Conservation (phyloP, 441 rosid genomes). For the Erodium moschatum region DNA sequence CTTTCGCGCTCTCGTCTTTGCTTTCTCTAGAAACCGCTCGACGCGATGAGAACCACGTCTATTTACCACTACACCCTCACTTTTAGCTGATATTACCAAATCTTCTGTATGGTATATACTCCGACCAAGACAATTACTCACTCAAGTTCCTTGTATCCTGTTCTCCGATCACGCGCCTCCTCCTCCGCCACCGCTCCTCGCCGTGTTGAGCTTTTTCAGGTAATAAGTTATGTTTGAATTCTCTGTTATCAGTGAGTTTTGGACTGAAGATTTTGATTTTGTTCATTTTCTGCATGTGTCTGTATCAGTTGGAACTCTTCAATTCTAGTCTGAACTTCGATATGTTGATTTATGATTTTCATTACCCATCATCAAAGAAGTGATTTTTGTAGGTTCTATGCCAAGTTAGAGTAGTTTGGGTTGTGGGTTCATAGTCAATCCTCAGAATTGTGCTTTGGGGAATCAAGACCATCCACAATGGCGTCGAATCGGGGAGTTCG, state of each 20-base stretch:
- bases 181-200: too few species aligned
- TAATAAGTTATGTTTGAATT: not conserved
- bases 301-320: not conserved
- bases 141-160: too few species aligned
- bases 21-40: not conserved
- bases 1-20: not conserved
- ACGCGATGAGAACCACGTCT: not conserved
- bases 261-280: not conserved
- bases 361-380: not conserved
- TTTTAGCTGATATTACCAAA: not conserved
- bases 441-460: not conserved
- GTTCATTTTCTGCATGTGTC: not conserved
- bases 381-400: not conserved
- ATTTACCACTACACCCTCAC: not conserved
- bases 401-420: not conserved
- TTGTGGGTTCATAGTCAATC: not conserved
- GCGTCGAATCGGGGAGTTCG: too few species aligned
- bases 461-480: too few species aligned
- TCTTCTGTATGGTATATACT: not conserved
- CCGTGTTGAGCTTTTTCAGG: not conserved
- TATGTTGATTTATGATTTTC: not conserved
- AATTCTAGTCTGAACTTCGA: not conserved
- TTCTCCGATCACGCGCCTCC: too few species aligned
- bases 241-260: not conserved
- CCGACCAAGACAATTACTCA: not conserved